Conservation (phyloP, 2,329 filamentous ascomycete genomes). For the Pyrenophora teres region DNA sequence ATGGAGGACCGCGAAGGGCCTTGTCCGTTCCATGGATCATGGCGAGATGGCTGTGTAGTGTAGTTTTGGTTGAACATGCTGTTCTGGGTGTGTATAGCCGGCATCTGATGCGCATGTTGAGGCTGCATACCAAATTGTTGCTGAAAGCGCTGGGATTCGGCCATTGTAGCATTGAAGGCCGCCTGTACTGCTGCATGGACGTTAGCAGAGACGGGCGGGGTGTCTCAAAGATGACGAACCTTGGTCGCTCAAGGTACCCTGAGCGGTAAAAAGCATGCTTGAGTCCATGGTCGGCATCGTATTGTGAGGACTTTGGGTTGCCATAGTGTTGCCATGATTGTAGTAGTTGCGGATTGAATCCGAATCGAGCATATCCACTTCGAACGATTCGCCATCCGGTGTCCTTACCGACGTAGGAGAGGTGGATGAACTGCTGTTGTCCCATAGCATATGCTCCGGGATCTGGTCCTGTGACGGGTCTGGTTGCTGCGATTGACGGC, state of each 20-base stretch:
- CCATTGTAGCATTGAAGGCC: constrained; percentile 28
- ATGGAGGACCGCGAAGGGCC: constrained; percentile 34
- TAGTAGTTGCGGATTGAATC: constrained; percentile 37
- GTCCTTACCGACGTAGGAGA: constrained; percentile 45
- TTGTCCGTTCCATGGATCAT: constrained; percentile 42
- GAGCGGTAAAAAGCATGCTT: constrained; percentile 27
- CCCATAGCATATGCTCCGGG: constrained; percentile 39
- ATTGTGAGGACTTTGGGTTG: constrained; percentile 34
- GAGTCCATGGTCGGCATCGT: constrained; percentile 28
- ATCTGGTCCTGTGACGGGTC: constrained; percentile 32
- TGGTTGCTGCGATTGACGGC: constrained; percentile 38
- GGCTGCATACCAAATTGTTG: constrained; percentile 24
- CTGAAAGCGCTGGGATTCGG: constrained; percentile 28
- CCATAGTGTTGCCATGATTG: constrained; percentile 27
- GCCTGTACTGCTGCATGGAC: constrained; percentile 29
- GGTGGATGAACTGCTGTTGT: constrained; percentile 41
- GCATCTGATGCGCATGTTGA: constrained; percentile 23
- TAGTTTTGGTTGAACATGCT: constrained; percentile 28
- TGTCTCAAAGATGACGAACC: constrained; percentile 18
- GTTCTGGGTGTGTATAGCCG: constrained; percentile 24
- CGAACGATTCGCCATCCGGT: constrained; percentile 41
- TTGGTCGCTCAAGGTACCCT: constrained; percentile 29
- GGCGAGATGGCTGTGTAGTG: constrained; percentile 29
- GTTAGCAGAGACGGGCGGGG: constrained; percentile 16
- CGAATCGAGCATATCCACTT: constrained; percentile 41